A percentile compares a stretch with the other conserved stretches of the same genome.
phyloP scores from a whole-genome alignment of 1,284 basidiomycete genomes.

The Xerocomus minutiporus region DNA sequence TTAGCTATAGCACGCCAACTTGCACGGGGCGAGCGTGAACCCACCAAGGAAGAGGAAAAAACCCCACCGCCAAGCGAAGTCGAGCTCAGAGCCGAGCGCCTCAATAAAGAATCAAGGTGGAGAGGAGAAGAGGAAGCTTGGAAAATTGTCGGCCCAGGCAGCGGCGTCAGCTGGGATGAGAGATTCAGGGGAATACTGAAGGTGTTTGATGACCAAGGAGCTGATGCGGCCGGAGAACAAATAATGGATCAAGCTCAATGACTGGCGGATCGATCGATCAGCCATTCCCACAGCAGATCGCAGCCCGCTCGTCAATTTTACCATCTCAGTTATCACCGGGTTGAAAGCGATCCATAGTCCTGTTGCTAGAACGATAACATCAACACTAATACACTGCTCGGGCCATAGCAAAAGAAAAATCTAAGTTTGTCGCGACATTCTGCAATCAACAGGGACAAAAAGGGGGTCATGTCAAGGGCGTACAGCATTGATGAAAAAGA shows the following conservation, averaged over 20 bases:
- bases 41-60: conserved; percentile 77
- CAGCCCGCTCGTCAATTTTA: neutral
- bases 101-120: conserved; percentile 88
- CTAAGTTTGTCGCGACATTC: neutral
- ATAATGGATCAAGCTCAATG: neutral
- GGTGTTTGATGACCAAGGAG: conserved; percentile 51
- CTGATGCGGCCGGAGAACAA: neutral
- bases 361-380: neutral
- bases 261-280: neutral
- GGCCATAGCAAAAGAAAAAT: neutral
- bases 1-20: conserved; percentile 77
- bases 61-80: conserved; percentile 86
- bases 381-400: neutral
- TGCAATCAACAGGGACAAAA: neutral
- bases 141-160: conserved; percentile 66
- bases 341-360: neutral
- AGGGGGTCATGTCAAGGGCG: neutral
- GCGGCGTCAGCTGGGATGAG: conserved; percentile 71
- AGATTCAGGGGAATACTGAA: conserved; percentile 62
- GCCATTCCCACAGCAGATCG: neutral
- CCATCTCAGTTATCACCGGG: neutral
- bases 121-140: conserved; percentile 71
- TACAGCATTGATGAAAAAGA: neutral
- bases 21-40: conserved; percentile 72
- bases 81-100: conserved; percentile 76